Evolutionary conservation across 2,329 filamentous ascomycete species (phyloP).

Genomic region (Knufia fluminis): DNA sequence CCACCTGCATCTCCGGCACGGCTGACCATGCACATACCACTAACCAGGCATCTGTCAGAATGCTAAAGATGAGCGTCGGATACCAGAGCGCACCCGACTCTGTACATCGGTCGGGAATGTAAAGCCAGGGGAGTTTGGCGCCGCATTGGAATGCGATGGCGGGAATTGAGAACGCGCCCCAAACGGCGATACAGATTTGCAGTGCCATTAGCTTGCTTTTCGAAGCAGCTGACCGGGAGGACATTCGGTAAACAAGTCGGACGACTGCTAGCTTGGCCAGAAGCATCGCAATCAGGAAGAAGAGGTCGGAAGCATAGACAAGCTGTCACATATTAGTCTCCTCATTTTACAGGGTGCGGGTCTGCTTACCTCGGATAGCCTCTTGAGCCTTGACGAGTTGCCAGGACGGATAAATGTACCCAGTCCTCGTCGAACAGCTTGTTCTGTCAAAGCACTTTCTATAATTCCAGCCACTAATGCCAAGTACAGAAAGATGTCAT

Average conservation of each 20-base stretch:
- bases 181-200: constrained; percentile 10
- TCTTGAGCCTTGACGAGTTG: background rate
- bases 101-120: constrained; percentile 4
- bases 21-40: constrained; percentile 20
- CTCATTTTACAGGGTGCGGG: background rate
- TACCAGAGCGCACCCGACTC: constrained; percentile 20
- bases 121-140: constrained; percentile 9
- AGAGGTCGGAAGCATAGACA: constrained; percentile 10
- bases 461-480: background rate
- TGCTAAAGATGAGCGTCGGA: constrained; percentile 17
- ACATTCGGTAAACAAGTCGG: constrained; percentile 4
- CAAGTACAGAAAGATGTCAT: constrained; percentile 3
- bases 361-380: constrained; percentile 5
- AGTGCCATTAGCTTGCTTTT: constrained; percentile 5
- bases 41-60: constrained; percentile 21
- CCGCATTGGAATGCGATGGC: constrained; percentile 23
- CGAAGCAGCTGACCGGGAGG: background rate
- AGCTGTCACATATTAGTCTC: constrained; percentile 1
- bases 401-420: constrained; percentile 6
- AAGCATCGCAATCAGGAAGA: constrained; percentile 7
- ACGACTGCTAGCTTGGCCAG: constrained; percentile 7
- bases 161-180: constrained; percentile 20
- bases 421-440: constrained; percentile 8
- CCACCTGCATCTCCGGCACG: constrained; percentile 23
- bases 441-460: constrained; percentile 3